Percentiles rank a stretch among this genome's conserved stretches.
phyloP scores from a whole-genome alignment of 495 filamentous ascomycete genomes.

The Penicillium cosmopolitanum region DNA sequence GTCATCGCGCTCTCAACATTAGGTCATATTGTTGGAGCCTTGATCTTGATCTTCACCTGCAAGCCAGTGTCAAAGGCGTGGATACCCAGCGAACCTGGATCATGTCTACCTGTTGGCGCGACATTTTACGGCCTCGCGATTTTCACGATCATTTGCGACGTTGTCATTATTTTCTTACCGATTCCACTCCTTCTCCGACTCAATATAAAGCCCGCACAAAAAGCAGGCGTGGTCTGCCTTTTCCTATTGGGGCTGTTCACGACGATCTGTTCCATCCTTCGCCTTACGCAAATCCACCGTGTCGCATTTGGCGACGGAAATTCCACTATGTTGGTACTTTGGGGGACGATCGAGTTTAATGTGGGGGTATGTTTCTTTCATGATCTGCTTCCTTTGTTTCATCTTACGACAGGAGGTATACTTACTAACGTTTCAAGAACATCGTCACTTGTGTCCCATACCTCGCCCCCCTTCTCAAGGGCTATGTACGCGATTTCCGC shows the following conservation, averaged over 20 bases:
- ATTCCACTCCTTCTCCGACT: conserved; percentile 56
- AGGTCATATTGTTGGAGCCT: conserved; percentile 52
- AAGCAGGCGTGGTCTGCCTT: conserved; percentile 55
- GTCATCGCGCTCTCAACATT: conserved; percentile 47
- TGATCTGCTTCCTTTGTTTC: neutral
- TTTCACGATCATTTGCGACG: conserved; percentile 56
- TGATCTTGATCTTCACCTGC: conserved; percentile 58
- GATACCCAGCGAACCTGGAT: conserved; percentile 39
- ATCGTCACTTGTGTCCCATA: conserved; percentile 52
- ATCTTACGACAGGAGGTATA: neutral
- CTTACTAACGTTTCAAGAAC: conserved; percentile 35
- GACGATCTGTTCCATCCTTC: conserved; percentile 58
- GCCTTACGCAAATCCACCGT: conserved; percentile 55
- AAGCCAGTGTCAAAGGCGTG: conserved; percentile 52
- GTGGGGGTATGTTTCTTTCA: conserved; percentile 44
- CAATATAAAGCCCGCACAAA: conserved; percentile 54
- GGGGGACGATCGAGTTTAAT: conserved; percentile 63
- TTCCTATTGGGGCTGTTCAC: conserved; percentile 63
- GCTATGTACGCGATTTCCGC: conserved; percentile 37
- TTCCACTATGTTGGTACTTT: conserved; percentile 60
- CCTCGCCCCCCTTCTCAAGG: conserved; percentile 47
- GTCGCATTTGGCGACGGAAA: conserved; percentile 57
- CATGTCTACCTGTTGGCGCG: conserved; percentile 52
- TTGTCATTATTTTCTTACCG: conserved; percentile 56
- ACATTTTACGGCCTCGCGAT: conserved; percentile 58